Conservation (phyloP, 1,284 basidiomycete species). For the Moesziomyces sp. region DNA sequence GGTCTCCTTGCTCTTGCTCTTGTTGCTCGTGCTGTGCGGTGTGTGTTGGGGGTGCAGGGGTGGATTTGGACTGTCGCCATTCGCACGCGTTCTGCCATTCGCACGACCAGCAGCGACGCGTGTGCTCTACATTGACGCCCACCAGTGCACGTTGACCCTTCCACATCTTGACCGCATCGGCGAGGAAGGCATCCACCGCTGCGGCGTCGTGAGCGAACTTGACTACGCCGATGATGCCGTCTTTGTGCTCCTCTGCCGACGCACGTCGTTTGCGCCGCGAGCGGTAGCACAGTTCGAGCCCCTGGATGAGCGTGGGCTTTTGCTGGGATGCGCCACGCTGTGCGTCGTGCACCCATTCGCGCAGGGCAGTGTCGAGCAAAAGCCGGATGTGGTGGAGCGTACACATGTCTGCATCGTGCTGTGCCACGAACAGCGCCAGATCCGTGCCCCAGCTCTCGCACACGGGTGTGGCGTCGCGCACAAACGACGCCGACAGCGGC, state of each 20-base stretch:
- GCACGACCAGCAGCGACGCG: constrained; percentile 55
- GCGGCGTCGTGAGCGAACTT: constrained; percentile 30
- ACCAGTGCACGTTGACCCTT: constrained; percentile 33
- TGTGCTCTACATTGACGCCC: constrained; percentile 45
- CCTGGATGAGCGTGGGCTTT: neutral
- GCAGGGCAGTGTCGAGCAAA: constrained; percentile 30
- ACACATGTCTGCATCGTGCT: constrained; percentile 23
- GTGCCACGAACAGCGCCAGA: constrained; percentile 8
- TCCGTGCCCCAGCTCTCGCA: constrained; percentile 39
- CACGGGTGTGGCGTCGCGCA: constrained; percentile 34
- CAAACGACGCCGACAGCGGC: constrained; percentile 35
- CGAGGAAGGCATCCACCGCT: constrained; percentile 41
- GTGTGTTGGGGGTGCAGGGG: neutral
- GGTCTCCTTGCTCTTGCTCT: neutral
- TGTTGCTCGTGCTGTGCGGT: neutral
- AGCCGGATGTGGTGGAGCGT: constrained; percentile 30
- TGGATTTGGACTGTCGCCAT: constrained; percentile 45
- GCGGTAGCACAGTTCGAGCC: constrained; percentile 28
- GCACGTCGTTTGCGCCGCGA: constrained; percentile 11
- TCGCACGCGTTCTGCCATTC: constrained; percentile 61
- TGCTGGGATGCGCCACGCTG: neutral
- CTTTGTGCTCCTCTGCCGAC: neutral
- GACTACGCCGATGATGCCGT: constrained; percentile 37
- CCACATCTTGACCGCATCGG: constrained; percentile 46
- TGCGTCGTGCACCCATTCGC: constrained; percentile 20